Percentiles rank a stretch among this genome's conserved stretches.
phyloP scores from a whole-genome alignment of 2,329 filamentous ascomycete genomes.

The Rhexocercosporidium sp. region DNA sequence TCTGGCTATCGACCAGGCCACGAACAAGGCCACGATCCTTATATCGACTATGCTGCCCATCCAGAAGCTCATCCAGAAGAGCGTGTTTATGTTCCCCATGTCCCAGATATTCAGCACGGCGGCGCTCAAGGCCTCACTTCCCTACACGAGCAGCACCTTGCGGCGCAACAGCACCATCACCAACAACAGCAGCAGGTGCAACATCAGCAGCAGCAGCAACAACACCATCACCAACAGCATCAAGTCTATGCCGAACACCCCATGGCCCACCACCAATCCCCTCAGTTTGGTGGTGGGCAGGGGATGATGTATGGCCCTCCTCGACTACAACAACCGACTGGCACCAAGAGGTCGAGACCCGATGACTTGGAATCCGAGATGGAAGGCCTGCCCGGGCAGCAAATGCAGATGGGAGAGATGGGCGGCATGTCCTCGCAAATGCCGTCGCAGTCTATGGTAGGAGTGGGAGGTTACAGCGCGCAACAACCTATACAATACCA shows the following conservation, averaged over 20 bases:
- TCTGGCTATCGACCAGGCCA: conserved; percentile 66
- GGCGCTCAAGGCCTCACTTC: conserved; percentile 40
- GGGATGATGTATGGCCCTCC: conserved; percentile 54
- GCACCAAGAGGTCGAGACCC: conserved; percentile 56
- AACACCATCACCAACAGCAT: conserved; percentile 52
- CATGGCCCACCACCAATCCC: conserved; percentile 55
- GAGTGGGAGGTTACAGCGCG: conserved; percentile 32
- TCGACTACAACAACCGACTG: conserved; percentile 41
- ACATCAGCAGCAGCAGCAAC: conserved; percentile 51
- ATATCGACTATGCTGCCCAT: conserved; percentile 76
- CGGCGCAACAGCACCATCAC: conserved; percentile 60
- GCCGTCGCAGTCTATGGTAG: conserved; percentile 60
- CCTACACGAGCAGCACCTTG: conserved; percentile 38
- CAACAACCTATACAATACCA: conserved; percentile 56
- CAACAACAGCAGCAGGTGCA: conserved; percentile 48
- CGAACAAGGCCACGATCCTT: conserved; percentile 56
- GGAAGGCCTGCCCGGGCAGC: conserved; percentile 52
- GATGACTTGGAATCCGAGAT: conserved; percentile 59
- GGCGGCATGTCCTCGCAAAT: conserved; percentile 58
- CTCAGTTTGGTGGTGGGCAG: conserved; percentile 54
- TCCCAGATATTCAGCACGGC: conserved; percentile 41
- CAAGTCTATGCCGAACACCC: conserved; percentile 62
- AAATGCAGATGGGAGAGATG: conserved; percentile 44
- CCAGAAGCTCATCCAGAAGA: conserved; percentile 68
- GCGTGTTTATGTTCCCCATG: conserved; percentile 64